These are phyloP conservation scores for Aquilaria sinensis DNA, from an alignment of 345 rosid genomes.

Conservation along the genomic window DNA sequence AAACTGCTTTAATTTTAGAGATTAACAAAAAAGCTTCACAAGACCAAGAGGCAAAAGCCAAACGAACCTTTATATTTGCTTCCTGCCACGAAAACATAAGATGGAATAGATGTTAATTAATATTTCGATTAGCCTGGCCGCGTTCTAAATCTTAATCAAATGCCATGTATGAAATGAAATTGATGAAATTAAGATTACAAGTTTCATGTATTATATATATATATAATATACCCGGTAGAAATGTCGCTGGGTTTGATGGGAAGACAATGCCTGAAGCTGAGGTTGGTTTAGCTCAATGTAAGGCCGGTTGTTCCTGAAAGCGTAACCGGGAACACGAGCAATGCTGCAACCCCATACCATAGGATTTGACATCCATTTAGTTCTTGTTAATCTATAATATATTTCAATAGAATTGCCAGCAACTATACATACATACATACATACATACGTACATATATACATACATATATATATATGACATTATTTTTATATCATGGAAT, in stretches of 20 bases:
- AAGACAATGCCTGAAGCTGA: conserved; percentile 39
- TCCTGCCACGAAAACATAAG: conserved; percentile 39
- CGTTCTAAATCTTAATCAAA: not conserved
- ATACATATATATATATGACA: not conserved
- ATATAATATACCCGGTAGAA: conserved; percentile 53
- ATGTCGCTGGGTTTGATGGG: conserved; percentile 35
- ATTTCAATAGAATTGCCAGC: no score
- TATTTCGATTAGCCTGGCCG: not conserved
- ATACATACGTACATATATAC: no score
- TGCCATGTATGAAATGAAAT: not conserved
- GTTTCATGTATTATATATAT: not conserved
- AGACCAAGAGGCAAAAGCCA: not conserved
- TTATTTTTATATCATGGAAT: no score
- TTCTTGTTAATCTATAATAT: no score
- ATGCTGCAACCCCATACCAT: conserved; percentile 5
- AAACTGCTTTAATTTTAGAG: not conserved
- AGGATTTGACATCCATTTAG: not conserved
- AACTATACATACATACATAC: no score
- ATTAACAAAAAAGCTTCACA: not conserved
- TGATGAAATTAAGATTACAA: not conserved
- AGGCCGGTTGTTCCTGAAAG: conserved; percentile 45
- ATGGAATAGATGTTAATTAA: no score
- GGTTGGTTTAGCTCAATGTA: conserved; percentile 39
- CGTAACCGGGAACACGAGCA: conserved; percentile 63
- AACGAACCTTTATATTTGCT: conserved; percentile 74